A percentile compares a stretch with the other conserved stretches of the same genome.
These are phyloP conservation scores for Apiospora marii DNA, from an alignment of 2,329 filamentous ascomycete species.

Conservation along the genomic window DNA sequence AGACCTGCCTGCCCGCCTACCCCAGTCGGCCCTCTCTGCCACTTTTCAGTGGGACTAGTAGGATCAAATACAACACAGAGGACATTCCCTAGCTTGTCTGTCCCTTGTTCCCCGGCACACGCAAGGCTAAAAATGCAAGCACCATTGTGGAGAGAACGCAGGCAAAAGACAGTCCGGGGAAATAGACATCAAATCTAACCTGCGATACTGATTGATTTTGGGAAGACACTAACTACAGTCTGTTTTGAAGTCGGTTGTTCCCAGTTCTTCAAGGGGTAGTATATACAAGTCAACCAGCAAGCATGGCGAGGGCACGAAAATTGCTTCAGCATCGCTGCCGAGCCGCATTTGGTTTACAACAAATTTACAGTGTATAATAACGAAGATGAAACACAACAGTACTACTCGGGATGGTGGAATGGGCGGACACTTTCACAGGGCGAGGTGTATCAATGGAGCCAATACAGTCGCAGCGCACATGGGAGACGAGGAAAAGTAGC, in stretches of 20 bases:
- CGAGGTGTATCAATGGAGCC: background rate
- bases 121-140: too few species aligned
- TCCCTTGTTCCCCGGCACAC: too few species aligned
- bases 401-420: background rate
- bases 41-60: background rate
- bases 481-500: background rate
- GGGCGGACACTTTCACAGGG: background rate
- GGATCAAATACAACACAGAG: background rate
- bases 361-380: too few species aligned
- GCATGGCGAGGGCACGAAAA: background rate
- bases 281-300: background rate
- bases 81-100: background rate
- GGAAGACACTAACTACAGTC: background rate
- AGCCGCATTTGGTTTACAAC: too few species aligned
- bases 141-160: too few species aligned
- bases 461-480: background rate
- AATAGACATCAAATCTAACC: too few species aligned
- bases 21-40: background rate
- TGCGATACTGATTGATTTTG: too few species aligned
- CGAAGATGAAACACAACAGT: background rate
- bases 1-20: too few species aligned
- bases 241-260: background rate
- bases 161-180: too few species aligned
- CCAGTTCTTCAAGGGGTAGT: background rate
- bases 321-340: background rate